Percentiles rank a stretch among this genome's conserved stretches.
These are phyloP conservation scores for Paraconiothyrium brasiliense DNA, from an alignment of 2,329 filamentous ascomycete genomes.

Conservation along the genomic window DNA sequence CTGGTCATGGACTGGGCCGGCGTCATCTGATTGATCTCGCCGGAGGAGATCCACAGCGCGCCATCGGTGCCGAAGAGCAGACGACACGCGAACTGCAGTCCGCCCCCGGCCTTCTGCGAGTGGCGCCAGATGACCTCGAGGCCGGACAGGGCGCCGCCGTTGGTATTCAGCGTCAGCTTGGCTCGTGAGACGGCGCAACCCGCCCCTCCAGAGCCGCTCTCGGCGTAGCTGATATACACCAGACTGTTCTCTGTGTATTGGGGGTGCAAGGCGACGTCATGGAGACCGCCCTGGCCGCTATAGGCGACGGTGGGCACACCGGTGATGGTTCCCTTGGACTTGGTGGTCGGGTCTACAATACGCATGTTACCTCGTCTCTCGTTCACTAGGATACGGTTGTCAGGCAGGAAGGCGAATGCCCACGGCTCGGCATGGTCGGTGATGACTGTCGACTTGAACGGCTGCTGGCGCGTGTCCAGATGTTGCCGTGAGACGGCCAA, in stretches of 20 bases:
- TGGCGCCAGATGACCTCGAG: conserved; percentile 31
- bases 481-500: conserved; percentile 27
- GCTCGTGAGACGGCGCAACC: conserved; percentile 26
- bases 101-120: conserved; percentile 27
- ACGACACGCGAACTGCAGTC: conserved; percentile 28
- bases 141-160: conserved; percentile 26
- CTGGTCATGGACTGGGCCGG: conserved; percentile 28
- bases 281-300: conserved; percentile 29
- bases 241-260: conserved; percentile 29
- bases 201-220: conserved; percentile 26
- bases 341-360: conserved; percentile 26
- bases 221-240: conserved; percentile 29
- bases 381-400: conserved; percentile 28
- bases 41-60: conserved; percentile 28
- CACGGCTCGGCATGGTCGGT: conserved; percentile 26
- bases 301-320: conserved; percentile 29
- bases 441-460: conserved; percentile 28
- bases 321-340: conserved; percentile 26
- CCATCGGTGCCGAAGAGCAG: conserved; percentile 29
- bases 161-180: conserved; percentile 26
- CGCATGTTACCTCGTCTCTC: conserved; percentile 28
- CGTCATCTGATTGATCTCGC: conserved; percentile 30
- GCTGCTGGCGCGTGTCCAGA: conserved; percentile 26
- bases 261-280: conserved; percentile 28
- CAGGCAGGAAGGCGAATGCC: conserved; percentile 29